Evolutionary conservation across 2,329 filamentous ascomycete species (phyloP), one percentile per base, ranked within the genome.

Genomic region (Tolypocladium inflatum): DNA sequence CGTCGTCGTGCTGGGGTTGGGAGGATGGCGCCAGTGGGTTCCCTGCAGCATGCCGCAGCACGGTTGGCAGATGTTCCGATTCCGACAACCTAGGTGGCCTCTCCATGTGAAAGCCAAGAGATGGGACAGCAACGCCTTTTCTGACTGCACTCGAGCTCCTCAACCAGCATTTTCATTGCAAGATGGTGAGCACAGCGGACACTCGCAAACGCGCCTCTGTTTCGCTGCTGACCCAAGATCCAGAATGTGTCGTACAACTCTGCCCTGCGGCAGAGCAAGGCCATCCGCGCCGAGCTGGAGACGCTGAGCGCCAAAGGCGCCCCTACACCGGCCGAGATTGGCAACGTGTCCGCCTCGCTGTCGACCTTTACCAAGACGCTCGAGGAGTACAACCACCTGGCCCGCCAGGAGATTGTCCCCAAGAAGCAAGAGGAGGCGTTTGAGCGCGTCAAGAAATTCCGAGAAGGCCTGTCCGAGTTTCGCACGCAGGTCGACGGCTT

Each of bases 351-450:
- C n/a, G 87, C 86, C 23, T 89, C 89, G 17, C 77, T 95, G 37
- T 86, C 89, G 50, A 75, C 91, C 60, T 91, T 99, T 72, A 84
- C 89, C 53, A 90, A 94, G 61, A 96, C 91, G 1, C 81, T 99
- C 63, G 92, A 97, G 75, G 92, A 97, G 70, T 99, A 99, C 78
- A 85, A 88, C 67, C 82, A 83, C 57, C 84, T 96, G 37, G 88
- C 92, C 1, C 89, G 90, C 63, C 89, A 93, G 67, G 94, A 99
- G 73, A 84, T 96, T 38, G 92, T 96, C 58, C 83, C 89, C 5
- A 88, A 90, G 60, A 99, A 97, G 75, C 90, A 96, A 65, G 88
- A 94, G 60, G 96, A 97, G 69, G 94, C 93, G 1, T 80, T 85
- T 63, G 91, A 95, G 69, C 85, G 94, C 51, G 81, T 96, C 59